A percentile compares a stretch with the other conserved stretches of the same genome.
phyloP scores from a whole-genome alignment of 331 rosid genomes.

The Malus hybrid region DNA sequence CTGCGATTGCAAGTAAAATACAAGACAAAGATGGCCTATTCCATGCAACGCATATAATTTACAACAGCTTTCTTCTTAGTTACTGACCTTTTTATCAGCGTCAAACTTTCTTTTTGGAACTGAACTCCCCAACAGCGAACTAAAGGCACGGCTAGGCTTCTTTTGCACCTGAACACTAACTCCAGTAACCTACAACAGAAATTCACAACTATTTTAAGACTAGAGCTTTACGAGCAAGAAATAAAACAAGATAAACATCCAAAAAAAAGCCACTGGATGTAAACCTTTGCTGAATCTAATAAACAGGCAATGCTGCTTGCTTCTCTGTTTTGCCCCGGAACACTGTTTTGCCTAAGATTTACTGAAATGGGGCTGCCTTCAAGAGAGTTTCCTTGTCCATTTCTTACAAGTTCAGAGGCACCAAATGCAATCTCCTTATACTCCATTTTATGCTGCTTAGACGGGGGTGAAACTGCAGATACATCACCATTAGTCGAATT shows the following conservation, averaged over 20 bases:
- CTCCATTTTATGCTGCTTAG: conserved; percentile 16
- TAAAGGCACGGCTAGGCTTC: conserved; percentile 50
- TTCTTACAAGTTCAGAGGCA: conserved; percentile 14
- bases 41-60: neutral
- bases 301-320: conserved; percentile 6
- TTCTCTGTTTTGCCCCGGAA: conserved; percentile 30
- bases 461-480: conserved; percentile 9
- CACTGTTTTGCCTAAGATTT: conserved; percentile 16
- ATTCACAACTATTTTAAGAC: conserved; percentile 18
- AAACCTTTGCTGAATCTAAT: conserved; percentile 33
- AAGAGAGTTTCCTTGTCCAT: conserved; percentile 6
- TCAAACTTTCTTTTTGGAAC: conserved; percentile 41
- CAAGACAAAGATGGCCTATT: neutral
- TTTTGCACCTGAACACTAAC: conserved; percentile 46
- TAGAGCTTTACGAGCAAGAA: conserved; percentile 11
- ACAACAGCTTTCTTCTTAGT: neutral
- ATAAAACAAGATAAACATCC: neutral
- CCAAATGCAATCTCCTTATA: conserved; percentile 2
- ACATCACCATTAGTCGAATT: conserved; percentile 5
- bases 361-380: conserved; percentile 17
- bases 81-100: conserved; percentile 40
- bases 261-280: neutral
- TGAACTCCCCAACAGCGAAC: conserved; percentile 37
- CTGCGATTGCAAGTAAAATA: neutral
- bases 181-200: conserved; percentile 46